phyloP scores from a whole-genome alignment of 805 yeast genomes.

The Candida germanica region DNA sequence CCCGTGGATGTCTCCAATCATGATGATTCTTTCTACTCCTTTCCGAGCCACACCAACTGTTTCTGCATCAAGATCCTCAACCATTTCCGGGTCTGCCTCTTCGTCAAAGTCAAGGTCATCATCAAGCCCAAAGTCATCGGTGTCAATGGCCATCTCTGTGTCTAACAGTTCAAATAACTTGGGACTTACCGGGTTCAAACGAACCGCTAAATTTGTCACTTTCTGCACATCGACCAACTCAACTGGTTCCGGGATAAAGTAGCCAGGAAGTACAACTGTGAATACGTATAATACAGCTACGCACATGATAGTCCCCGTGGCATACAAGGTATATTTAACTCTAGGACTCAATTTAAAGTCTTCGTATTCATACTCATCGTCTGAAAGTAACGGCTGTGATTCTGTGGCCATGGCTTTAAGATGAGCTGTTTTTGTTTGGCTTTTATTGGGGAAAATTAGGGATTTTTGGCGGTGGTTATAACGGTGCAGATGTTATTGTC shows the following conservation, averaged over 20 bases:
- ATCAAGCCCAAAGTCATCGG: neutral
- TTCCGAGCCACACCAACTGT: neutral
- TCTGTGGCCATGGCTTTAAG: too few species aligned
- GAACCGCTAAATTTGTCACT: constrained; percentile 22
- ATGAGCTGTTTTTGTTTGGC: neutral
- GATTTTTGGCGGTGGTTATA: too few species aligned
- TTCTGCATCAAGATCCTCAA: neutral
- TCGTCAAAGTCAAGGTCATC: neutral
- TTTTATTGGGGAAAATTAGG: too few species aligned
- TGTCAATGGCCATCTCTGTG: neutral
- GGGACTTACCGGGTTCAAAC: constrained; percentile 22
- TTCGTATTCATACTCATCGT: constrained; percentile 14
- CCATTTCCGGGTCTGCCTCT: neutral
- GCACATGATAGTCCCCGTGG: constrained; percentile 13
- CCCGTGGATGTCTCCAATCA: constrained; percentile 91
- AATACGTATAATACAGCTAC: constrained; percentile 25
- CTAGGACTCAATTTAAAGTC: constrained; percentile 12
- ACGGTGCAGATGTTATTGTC: too few species aligned
- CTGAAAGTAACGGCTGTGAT: too few species aligned
- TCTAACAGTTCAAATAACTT: neutral
- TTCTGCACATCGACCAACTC: constrained; percentile 23
- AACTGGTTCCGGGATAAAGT: constrained; percentile 32
- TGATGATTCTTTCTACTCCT: constrained; percentile 48
- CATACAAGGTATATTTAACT: constrained; percentile 15
- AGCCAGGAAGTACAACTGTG: constrained; percentile 29